These are phyloP conservation scores for Fonsecaea multimorphosa DNA, from an alignment of 2,329 filamentous ascomycete genomes.

Conservation along the genomic window DNA sequence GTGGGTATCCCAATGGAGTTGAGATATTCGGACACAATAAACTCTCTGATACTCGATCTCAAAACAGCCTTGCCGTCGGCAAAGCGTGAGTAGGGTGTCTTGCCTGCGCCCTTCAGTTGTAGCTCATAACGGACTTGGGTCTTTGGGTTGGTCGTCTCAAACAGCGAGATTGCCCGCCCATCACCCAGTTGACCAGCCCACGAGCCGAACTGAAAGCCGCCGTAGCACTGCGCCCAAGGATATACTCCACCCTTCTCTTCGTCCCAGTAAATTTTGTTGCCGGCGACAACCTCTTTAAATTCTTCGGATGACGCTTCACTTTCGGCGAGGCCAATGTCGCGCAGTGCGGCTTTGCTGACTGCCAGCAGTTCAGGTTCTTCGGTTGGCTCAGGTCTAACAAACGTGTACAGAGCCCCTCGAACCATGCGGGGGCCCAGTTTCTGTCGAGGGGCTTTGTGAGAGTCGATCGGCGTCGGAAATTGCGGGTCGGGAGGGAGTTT, in stretches of 20 bases:
- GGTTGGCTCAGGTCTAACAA: conserved; percentile 78
- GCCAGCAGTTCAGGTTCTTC: conserved; percentile 78
- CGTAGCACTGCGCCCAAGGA: conserved; percentile 98
- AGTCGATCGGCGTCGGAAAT: conserved; percentile 80
- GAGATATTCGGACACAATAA: conserved; percentile 84
- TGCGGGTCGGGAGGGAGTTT: conserved; percentile 75
- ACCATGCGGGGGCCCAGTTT: conserved; percentile 82
- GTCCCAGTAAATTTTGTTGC: conserved; percentile 80
- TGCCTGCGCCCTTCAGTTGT: conserved; percentile 91
- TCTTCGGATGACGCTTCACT: conserved; percentile 73
- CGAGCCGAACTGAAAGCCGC: conserved; percentile 70
- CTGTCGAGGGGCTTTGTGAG: conserved; percentile 79
- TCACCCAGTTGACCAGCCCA: conserved; percentile 98
- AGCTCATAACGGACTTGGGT: conserved; percentile 82
- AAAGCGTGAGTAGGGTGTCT: conserved; percentile 94
- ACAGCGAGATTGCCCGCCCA: conserved; percentile 90
- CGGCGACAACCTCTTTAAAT: conserved; percentile 78
- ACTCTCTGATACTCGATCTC: conserved; percentile 90
- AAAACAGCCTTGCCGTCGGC: conserved; percentile 95
- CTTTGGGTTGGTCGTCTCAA: conserved; percentile 79
- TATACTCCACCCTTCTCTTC: conserved; percentile 80
- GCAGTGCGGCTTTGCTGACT: conserved; percentile 78
- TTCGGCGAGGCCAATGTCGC: conserved; percentile 75
- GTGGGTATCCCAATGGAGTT: conserved; percentile 84
- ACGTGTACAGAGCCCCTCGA: conserved; percentile 84